Evolutionary conservation across 352 stramenopile species (phyloP).

Genomic region (Pythium myriotylum): DNA sequence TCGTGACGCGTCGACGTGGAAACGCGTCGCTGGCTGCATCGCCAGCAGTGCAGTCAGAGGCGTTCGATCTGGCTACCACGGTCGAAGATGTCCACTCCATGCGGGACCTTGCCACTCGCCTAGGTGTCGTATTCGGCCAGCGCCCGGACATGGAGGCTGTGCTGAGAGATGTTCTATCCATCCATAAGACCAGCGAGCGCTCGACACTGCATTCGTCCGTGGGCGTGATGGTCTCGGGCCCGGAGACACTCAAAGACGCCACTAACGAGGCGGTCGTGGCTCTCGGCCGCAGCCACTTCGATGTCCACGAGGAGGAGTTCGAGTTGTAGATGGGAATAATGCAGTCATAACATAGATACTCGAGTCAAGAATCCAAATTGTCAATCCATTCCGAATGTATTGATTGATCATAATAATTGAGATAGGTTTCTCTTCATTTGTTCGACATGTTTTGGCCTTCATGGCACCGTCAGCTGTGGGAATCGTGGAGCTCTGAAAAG

Average conservation of each 20-base stretch:
- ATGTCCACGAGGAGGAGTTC: too few species aligned
- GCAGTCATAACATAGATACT: too few species aligned
- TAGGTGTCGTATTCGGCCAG: constrained; percentile 11
- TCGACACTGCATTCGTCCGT: background rate
- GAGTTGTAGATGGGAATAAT: constrained; percentile 17
- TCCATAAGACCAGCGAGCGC: background rate
- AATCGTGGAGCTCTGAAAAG: too few species aligned
- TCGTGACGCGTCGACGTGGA: constrained; percentile 25
- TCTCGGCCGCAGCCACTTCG: constrained; percentile 10
- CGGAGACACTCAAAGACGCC: constrained; percentile 16
- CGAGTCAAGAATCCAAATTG: too few species aligned
- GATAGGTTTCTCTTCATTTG: too few species aligned
- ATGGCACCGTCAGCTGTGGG: too few species aligned
- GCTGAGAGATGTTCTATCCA: background rate
- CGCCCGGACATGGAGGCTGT: constrained; percentile 4
- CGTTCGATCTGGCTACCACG: constrained; percentile 19
- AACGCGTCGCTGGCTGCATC: constrained; percentile 3
- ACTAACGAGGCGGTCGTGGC: constrained; percentile 13
- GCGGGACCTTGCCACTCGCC: constrained; percentile 25
- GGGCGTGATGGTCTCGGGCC: constrained; percentile 22
- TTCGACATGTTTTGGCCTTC: too few species aligned
- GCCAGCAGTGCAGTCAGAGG: too few species aligned
- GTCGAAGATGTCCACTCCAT: constrained; percentile 40
- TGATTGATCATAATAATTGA: too few species aligned
- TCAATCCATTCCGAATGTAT: too few species aligned